phyloP scores from a whole-genome alignment of 2,329 filamentous ascomycete species.

The Colletotrichum tamarilloi region DNA sequence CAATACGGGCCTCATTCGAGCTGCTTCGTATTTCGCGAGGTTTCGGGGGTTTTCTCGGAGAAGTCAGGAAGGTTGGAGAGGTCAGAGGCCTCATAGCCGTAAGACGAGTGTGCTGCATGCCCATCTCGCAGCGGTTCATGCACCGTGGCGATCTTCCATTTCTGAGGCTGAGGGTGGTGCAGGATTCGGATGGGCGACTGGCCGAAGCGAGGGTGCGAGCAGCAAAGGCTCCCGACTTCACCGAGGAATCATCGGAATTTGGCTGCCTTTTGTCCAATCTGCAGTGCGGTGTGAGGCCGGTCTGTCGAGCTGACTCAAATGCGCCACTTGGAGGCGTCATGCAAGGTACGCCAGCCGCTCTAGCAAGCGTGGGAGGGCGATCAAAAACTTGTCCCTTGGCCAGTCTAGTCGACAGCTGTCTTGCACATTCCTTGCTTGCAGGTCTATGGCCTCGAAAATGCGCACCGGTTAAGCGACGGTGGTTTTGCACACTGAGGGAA shows the following conservation, averaged over 20 bases:
- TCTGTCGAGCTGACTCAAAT: constrained; percentile 24
- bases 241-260: background rate
- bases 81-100: background rate
- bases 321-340: constrained; percentile 39
- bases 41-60: background rate
- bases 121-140: constrained; percentile 32
- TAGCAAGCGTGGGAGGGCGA: constrained; percentile 14
- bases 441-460: constrained; percentile 7
- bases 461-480: constrained; percentile 2
- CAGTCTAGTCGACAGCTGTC: constrained; percentile 21
- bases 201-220: background rate
- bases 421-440: constrained; percentile 23
- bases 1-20: background rate
- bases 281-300: constrained; percentile 8
- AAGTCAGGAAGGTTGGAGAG: background rate
- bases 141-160: constrained; percentile 18
- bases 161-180: background rate
- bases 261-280: constrained; percentile 2
- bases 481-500: background rate
- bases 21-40: background rate
- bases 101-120: background rate
- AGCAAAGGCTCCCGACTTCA: background rate
- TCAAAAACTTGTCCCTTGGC: constrained; percentile 23
- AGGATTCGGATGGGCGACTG: background rate
- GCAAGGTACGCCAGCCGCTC: constrained; percentile 37